Evolutionary conservation across 257 asterid species (phyloP).

Genomic region (Fraxinus anomala): DNA sequence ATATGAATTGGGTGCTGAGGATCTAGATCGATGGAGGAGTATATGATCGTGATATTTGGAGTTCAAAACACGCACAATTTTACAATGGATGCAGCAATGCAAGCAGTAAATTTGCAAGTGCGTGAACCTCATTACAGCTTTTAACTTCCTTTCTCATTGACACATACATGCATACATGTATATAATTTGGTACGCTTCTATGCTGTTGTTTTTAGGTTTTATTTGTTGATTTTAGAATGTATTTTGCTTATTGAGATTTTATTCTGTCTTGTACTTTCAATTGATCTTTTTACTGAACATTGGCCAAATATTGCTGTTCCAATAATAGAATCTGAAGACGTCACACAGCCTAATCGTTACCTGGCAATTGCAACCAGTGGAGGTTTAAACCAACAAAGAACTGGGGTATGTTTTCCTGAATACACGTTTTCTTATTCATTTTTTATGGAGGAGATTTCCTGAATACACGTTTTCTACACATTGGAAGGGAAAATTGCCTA

Average conservation of each 20-base stretch:
- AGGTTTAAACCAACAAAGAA: slow-evolving; percentile 97
- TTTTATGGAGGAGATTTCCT: background rate
- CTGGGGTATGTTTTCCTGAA: slow-evolving; percentile 67
- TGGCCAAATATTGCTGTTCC: slow-evolving; percentile 19
- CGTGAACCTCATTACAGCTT: slow-evolving; percentile 32
- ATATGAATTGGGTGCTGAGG: slow-evolving; percentile 41
- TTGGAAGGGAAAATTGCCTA: slow-evolving; percentile 3
- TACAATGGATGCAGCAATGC: slow-evolving; percentile 82
- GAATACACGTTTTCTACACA: background rate
- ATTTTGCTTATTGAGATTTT: slow-evolving; percentile 16
- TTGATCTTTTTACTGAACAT: background rate
- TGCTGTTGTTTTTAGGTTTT: slow-evolving; percentile 14
- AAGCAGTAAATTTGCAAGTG: slow-evolving; percentile 68
- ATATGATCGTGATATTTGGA: slow-evolving; percentile 74
- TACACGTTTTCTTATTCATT: background rate
- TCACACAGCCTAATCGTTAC: slow-evolving; percentile 62
- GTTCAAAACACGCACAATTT: slow-evolving; percentile 57
- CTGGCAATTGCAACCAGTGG: slow-evolving; percentile 94
- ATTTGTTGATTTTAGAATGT: slow-evolving; percentile 14
- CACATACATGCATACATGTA: slow-evolving; percentile 1
- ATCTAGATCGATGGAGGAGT: slow-evolving; percentile 60
- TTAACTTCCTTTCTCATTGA: slow-evolving; percentile 7
- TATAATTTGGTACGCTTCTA: slow-evolving; percentile 5
- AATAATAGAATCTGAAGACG: slow-evolving; percentile 61
- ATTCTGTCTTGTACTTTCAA: background rate